Evolutionary conservation across 352 stramenopile genomes (phyloP).

Genomic region (Globisporangium emineosum): DNA sequence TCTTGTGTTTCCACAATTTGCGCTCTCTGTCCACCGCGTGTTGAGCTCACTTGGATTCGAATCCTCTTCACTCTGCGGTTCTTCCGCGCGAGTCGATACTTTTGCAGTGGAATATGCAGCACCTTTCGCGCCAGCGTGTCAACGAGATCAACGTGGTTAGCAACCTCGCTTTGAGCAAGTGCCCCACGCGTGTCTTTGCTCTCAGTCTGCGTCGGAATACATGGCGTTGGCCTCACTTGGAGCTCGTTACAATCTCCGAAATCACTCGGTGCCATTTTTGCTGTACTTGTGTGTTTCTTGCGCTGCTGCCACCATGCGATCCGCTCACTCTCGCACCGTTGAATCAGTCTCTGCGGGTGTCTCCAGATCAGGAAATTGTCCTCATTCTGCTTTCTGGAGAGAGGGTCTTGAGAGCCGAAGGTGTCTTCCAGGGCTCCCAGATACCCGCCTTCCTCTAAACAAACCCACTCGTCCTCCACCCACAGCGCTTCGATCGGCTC

Average conservation of each 20-base stretch:
- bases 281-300: neutral
- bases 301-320: neutral
- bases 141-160: neutral
- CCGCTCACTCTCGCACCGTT: slow-evolving; percentile 28
- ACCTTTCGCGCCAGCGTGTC: neutral
- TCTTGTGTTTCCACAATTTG: neutral
- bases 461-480: slow-evolving; percentile 44
- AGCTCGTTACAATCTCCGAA: neutral
- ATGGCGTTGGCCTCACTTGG: neutral
- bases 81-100: neutral
- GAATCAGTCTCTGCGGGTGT: slow-evolving; percentile 30
- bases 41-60: neutral
- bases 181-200: neutral
- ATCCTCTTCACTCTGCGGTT: too few species aligned
- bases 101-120: neutral
- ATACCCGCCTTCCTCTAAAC: slow-evolving; percentile 45
- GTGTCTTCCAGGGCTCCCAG: slow-evolving; percentile 20
- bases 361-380: slow-evolving; percentile 35
- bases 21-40: neutral
- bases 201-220: neutral
- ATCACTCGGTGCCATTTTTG: neutral
- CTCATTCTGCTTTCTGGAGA: slow-evolving; percentile 6
- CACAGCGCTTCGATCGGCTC: slow-evolving; percentile 20
- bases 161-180: neutral
- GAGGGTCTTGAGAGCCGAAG: neutral